phyloP scores from a whole-genome alignment of 345 rosid genomes.

The Eucalyptus microcorys region DNA sequence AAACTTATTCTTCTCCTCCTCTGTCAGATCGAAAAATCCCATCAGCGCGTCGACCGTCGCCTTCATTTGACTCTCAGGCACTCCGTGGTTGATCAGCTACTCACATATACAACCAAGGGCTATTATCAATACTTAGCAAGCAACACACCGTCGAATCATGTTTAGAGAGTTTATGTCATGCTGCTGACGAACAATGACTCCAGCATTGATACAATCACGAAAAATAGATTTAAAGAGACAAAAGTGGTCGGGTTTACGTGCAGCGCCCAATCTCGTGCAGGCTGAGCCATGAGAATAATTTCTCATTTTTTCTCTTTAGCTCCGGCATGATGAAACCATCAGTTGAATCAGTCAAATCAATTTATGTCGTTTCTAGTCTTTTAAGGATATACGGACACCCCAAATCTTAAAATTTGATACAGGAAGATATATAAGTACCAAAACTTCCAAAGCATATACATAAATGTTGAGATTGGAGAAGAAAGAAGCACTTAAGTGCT shows the following conservation, averaged over 20 bases:
- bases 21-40: not conserved
- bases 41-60: not conserved
- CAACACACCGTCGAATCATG: not conserved
- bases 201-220: not conserved
- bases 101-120: not conserved
- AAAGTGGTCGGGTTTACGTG: too few relatives aligned
- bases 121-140: not conserved
- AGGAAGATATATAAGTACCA: too few relatives aligned
- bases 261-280: too few relatives aligned
- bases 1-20: constrained; percentile 9
- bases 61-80: constrained; percentile 4
- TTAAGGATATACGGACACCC: too few relatives aligned
- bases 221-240: too few relatives aligned
- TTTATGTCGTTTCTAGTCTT: too few relatives aligned
- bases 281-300: not conserved
- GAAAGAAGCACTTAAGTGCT: too few relatives aligned
- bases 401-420: too few relatives aligned
- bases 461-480: too few relatives aligned
- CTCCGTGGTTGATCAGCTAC: constrained; percentile 13
- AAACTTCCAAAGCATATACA: too few relatives aligned
- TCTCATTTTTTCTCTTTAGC: not conserved
- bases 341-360: not conserved
- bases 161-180: not conserved
- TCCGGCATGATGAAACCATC: not conserved
- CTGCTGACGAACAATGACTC: not conserved